Conservation (phyloP, 2,329 filamentous ascomycete species). For the Xylaria sp. region DNA sequence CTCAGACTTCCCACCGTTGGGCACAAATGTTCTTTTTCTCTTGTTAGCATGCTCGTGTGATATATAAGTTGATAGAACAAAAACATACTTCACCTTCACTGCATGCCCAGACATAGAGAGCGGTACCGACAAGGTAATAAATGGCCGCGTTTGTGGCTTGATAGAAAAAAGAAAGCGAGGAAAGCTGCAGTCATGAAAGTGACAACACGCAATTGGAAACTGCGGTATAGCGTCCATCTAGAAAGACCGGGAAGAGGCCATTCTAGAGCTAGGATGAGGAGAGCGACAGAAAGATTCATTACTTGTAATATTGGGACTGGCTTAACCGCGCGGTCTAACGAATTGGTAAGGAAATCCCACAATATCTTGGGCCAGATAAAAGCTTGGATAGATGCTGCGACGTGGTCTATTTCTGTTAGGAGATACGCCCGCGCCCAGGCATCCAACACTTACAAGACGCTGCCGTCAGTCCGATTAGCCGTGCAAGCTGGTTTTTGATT, state of each 20-base stretch:
- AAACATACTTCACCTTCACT: background rate
- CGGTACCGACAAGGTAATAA: background rate
- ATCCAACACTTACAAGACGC: constrained; percentile 1
- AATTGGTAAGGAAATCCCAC: constrained; percentile 3
- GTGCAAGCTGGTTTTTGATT: constrained; percentile 3
- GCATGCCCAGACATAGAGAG: background rate
- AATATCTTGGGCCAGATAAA: constrained; percentile 10
- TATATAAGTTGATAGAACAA: background rate
- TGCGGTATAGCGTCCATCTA: constrained; percentile 1
- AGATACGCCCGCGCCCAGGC: background rate
- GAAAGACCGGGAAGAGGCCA: background rate
- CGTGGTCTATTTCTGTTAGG: constrained; percentile 1
- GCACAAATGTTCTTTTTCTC: background rate
- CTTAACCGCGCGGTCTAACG: background rate
- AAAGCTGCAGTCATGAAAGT: constrained; percentile 8
- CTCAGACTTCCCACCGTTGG: background rate
- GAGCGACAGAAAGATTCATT: background rate
- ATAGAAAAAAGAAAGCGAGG: constrained; percentile 4
- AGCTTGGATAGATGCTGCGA: constrained; percentile 1
- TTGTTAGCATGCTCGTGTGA: background rate
- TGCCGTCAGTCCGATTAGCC: background rate
- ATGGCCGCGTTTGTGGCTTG: background rate
- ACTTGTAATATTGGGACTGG: background rate
- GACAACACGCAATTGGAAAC: background rate
- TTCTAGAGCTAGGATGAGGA: constrained; percentile 1